These are phyloP conservation scores for Oidium heveae DNA, from an alignment of 2,329 filamentous ascomycete genomes.

Conservation along the genomic window DNA sequence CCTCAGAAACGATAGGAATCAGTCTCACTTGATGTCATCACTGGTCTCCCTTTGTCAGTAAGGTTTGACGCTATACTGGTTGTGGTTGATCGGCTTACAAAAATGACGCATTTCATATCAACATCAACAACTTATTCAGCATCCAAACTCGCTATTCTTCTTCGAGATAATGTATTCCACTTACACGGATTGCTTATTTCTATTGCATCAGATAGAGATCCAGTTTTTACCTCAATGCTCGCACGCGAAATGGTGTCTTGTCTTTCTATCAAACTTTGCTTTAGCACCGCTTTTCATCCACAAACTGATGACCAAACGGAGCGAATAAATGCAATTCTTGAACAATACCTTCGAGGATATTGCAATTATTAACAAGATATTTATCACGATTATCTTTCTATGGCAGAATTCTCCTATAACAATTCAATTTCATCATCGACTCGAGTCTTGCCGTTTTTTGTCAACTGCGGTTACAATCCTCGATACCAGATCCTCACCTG, in stretches of 20 bases:
- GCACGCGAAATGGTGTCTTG: neutral
- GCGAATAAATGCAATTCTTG: constrained; percentile 1
- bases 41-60: neutral
- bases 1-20: neutral
- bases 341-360: constrained; percentile 3
- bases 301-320: constrained; percentile 2
- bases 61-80: neutral
- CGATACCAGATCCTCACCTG: neutral
- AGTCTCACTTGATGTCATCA: neutral
- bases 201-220: neutral
- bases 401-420: constrained; percentile 3
- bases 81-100: neutral
- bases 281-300: constrained; percentile 2
- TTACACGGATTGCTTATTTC: neutral
- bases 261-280: neutral
- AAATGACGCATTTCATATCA: neutral
- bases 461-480: neutral
- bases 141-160: neutral
- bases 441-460: neutral
- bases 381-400: constrained; percentile 1
- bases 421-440: neutral
- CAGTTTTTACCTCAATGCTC: neutral
- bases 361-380: constrained; percentile 3
- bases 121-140: neutral
- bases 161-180: too few relatives aligned